Conservation (phyloP, 2,329 filamentous ascomycete genomes). For the Neopestalotiopsis sp. region DNA sequence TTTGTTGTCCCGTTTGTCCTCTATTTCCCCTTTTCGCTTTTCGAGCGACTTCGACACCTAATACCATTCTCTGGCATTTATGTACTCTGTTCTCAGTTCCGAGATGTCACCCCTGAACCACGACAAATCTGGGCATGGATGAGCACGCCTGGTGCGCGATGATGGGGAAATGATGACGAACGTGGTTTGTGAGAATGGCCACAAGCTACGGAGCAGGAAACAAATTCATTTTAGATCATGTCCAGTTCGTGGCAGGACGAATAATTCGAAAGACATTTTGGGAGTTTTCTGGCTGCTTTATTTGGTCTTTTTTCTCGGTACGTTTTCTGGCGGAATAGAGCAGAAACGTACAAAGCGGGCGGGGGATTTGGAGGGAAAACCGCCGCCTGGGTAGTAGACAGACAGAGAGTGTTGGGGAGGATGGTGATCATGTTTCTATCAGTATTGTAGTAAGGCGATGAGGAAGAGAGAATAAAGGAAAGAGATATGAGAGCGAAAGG, state of each 20-base stretch:
- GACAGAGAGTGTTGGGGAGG: background rate
- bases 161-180: constrained; percentile 16
- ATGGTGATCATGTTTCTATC: background rate
- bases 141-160: constrained; percentile 13
- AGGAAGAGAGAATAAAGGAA: background rate
- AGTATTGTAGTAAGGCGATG: constrained; percentile 5
- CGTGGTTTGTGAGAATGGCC: constrained; percentile 3
- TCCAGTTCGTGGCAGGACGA: constrained; percentile 10
- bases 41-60: constrained; percentile 1
- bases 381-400: background rate
- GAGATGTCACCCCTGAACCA: constrained; percentile 6
- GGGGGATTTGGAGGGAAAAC: background rate
- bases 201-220: constrained; percentile 5
- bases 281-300: constrained; percentile 6
- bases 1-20: background rate
- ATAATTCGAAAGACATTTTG: constrained; percentile 14
- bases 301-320: background rate
- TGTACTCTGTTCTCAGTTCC: constrained; percentile 2
- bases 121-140: background rate
- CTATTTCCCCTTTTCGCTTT: background rate
- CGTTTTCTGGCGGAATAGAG: constrained; percentile 9
- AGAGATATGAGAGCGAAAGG: constrained; percentile 2
- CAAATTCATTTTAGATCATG: constrained; percentile 4
- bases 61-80: constrained; percentile 9
- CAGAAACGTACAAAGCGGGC: background rate